phyloP scores from a whole-genome alignment of 768 basidiomycete genomes.

The Imleria badia region DNA sequence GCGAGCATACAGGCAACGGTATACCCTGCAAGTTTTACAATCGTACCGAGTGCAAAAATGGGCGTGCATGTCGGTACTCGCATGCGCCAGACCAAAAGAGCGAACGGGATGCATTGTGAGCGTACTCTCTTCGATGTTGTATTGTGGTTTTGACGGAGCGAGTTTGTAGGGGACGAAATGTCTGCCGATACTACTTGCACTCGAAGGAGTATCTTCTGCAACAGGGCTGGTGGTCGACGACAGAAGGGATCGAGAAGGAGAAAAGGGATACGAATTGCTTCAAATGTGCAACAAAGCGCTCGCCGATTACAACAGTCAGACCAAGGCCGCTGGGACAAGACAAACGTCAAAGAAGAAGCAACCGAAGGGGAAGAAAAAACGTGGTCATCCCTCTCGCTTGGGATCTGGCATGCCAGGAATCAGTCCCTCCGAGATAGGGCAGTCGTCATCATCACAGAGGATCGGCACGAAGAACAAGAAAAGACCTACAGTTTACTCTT shows the following conservation, averaged over 20 bases:
- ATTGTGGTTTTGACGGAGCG: neutral
- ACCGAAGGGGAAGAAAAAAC: constrained; percentile 1
- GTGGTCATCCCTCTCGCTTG: neutral
- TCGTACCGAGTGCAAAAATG: constrained; percentile 47
- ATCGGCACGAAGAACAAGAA: neutral
- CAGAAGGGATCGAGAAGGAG: constrained; percentile 4
- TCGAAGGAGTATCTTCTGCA: constrained; percentile 42
- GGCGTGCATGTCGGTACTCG: constrained; percentile 43
- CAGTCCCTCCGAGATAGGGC: neutral
- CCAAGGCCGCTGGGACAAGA: neutral
- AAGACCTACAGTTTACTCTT: neutral
- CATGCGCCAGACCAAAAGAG: constrained; percentile 58
- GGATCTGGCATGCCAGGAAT: neutral
- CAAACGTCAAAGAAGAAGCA: neutral
- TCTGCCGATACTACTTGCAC: constrained; percentile 50
- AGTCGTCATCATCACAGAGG: neutral
- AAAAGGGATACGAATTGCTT: neutral
- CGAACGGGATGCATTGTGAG: constrained; percentile 54
- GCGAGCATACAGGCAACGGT: constrained; percentile 49
- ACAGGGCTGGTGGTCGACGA: constrained; percentile 46
- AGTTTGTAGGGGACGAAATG: constrained; percentile 48
- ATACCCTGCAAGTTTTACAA: constrained; percentile 59
- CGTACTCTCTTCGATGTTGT: neutral
- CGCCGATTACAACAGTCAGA: neutral
- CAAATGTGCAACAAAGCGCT: neutral